These are phyloP conservation scores for Anacardium occidentale DNA, from an alignment of 345 rosid species.

Conservation along the genomic window DNA sequence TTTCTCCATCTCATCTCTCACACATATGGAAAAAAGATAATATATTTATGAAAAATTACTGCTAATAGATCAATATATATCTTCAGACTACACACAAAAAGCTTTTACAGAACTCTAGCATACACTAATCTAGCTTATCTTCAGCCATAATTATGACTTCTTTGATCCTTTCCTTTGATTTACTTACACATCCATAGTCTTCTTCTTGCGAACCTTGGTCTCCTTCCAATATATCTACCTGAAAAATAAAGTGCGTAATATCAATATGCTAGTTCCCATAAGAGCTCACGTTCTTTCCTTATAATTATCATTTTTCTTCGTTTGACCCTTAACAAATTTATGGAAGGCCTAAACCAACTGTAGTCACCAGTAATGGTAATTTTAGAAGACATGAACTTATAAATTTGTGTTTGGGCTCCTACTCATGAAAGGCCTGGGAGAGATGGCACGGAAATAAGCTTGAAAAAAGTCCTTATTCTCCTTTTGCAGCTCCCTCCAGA, in stretches of 20 bases:
- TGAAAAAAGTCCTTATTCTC: constrained; percentile 71
- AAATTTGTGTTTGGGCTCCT: too few species aligned
- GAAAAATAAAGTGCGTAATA: too few species aligned
- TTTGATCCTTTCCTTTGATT: background rate
- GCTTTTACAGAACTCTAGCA: background rate
- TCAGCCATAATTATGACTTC: background rate
- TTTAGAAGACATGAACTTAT: constrained; percentile 21
- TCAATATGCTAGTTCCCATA: too few species aligned
- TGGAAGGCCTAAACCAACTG: too few species aligned
- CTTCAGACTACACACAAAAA: background rate
- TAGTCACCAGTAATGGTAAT: too few species aligned
- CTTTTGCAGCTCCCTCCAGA: constrained; percentile 72
- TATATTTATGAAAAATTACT: background rate
- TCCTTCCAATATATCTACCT: background rate
- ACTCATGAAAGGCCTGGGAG: constrained; percentile 41
- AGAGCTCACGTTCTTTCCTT: too few species aligned
- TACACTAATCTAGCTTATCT: background rate
- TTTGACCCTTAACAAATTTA: too few species aligned
- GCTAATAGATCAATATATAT: too few species aligned
- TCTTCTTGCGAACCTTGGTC: constrained; percentile 35
- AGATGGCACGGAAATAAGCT: constrained; percentile 40
- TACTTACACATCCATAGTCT: background rate
- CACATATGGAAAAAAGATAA: too few species aligned
- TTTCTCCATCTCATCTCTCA: too few species aligned
- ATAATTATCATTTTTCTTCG: too few species aligned